Percentiles rank a stretch among this genome's conserved stretches.
Evolutionary conservation across 306 rosid species (phyloP).

Genomic region (Quercus alba): DNA sequence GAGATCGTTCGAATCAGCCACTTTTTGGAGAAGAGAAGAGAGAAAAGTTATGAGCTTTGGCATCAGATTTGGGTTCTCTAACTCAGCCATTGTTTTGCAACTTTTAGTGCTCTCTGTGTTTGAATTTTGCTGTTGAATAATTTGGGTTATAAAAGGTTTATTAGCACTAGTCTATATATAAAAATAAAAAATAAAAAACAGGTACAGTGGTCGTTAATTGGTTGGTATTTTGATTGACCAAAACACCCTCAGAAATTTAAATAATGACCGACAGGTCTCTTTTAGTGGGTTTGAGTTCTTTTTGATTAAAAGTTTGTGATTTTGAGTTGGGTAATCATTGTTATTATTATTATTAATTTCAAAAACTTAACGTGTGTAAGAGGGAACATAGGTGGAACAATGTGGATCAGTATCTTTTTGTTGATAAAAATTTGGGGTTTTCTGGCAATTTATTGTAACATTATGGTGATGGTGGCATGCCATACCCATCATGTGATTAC

Average conservation of each 20-base stretch:
- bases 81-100: conserved; percentile 66
- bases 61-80: conserved; percentile 74
- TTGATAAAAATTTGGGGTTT: background rate
- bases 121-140: background rate
- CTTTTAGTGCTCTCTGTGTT: conserved; percentile 2
- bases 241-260: conserved; percentile 16
- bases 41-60: conserved; percentile 65
- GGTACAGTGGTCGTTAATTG: conserved; percentile 14
- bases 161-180: no score
- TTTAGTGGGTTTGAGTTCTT: conserved; percentile 17
- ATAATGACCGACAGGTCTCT: background rate
- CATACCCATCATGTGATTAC: conserved; percentile 54
- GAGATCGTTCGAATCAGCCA: conserved; percentile 70
- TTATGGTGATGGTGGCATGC: conserved; percentile 31
- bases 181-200: background rate
- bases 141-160: conserved; percentile 13
- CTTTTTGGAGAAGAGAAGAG: conserved; percentile 77
- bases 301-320: conserved; percentile 12
- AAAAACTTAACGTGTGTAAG: conserved; percentile 17
- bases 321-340: conserved; percentile 34
- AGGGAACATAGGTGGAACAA: conserved; percentile 24
- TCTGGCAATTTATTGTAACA: conserved; percentile 13
- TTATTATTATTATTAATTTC: background rate
- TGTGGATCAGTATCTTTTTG: background rate
- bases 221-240: conserved; percentile 16